Percentiles rank a stretch among this genome's conserved stretches.
Conservation (phyloP, 176 grass and related monocot species). For the Chrysopogon serrulatus region DNA sequence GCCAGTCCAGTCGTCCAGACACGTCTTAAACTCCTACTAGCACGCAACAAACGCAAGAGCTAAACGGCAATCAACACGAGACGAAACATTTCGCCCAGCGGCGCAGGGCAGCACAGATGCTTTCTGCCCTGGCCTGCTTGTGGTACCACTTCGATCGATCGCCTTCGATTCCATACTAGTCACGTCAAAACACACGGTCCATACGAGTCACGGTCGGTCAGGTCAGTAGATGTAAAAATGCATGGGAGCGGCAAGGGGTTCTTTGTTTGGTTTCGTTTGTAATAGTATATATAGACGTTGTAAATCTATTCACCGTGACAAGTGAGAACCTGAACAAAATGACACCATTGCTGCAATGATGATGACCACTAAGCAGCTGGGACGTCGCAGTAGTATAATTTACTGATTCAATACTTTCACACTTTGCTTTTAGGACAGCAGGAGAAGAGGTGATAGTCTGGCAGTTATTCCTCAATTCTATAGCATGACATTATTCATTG, state of each 20-base stretch:
- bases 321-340: no score
- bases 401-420: slow-evolving; percentile 28
- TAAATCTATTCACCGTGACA: no score
- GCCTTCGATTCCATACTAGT: not conserved
- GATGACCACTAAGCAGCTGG: no score
- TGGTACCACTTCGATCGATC: not conserved
- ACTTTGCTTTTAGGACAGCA: slow-evolving; percentile 13
- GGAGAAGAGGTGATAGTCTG: slow-evolving; percentile 13
- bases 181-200: slow-evolving; percentile 12
- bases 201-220: no score
- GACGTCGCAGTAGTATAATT: no score
- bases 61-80: not conserved
- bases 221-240: no score
- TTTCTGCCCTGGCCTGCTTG: not conserved
- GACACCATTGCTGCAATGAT: no score
- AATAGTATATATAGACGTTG: no score
- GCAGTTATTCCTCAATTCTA: slow-evolving; percentile 13
- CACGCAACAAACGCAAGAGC: slow-evolving; percentile 1
- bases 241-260: no score
- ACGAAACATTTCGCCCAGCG: not conserved
- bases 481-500: not conserved
- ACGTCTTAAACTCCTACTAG: no score
- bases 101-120: not conserved
- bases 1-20: no score
- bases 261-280: no score